Conservation (phyloP, 2,329 filamentous ascomycete genomes). For the Alternaria alternata region DNA sequence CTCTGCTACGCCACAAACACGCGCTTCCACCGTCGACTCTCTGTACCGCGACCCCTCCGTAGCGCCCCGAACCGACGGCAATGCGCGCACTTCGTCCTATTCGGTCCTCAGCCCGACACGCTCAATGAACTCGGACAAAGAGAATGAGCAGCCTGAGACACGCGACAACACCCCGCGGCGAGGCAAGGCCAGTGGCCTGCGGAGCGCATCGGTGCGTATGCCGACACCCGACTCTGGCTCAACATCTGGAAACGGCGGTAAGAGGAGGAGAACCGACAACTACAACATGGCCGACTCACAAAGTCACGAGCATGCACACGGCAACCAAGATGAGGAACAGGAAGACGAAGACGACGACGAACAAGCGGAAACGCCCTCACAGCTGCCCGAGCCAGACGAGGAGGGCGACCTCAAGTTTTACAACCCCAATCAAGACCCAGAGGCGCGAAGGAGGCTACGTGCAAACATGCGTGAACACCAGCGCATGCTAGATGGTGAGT, state of each 20-base stretch:
- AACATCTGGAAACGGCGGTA: conserved; percentile 42
- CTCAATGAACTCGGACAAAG: conserved; percentile 54
- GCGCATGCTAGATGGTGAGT: conserved; percentile 63
- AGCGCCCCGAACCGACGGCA: conserved; percentile 23
- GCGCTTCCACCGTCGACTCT: conserved; percentile 43
- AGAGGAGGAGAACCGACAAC: conserved; percentile 56
- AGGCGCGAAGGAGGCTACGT: conserved; percentile 75
- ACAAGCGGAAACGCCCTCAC: conserved; percentile 14
- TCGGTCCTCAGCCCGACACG: conserved; percentile 44
- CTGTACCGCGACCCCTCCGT: conserved; percentile 51
- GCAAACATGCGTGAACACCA: conserved; percentile 73
- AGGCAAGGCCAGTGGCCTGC: conserved; percentile 57
- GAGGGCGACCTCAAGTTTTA: conserved; percentile 59
- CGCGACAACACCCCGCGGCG: conserved; percentile 37
- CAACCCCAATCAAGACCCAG: conserved; percentile 82
- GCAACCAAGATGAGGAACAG: conserved; percentile 31
- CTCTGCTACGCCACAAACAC: conserved; percentile 42
- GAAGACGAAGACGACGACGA: conserved; percentile 23
- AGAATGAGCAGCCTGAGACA: conserved; percentile 50
- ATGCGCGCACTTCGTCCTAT: conserved; percentile 37
- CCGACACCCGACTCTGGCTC: conserved; percentile 53
- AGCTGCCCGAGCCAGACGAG: conserved; percentile 14
- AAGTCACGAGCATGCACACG: conserved; percentile 19
- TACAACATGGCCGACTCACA: conserved; percentile 27
- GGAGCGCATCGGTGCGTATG: conserved; percentile 35